Percentiles rank a stretch among this genome's conserved stretches.
These are phyloP conservation scores for Boletus hoseneyae DNA, from an alignment of 1,284 basidiomycete genomes.

Conservation along the genomic window DNA sequence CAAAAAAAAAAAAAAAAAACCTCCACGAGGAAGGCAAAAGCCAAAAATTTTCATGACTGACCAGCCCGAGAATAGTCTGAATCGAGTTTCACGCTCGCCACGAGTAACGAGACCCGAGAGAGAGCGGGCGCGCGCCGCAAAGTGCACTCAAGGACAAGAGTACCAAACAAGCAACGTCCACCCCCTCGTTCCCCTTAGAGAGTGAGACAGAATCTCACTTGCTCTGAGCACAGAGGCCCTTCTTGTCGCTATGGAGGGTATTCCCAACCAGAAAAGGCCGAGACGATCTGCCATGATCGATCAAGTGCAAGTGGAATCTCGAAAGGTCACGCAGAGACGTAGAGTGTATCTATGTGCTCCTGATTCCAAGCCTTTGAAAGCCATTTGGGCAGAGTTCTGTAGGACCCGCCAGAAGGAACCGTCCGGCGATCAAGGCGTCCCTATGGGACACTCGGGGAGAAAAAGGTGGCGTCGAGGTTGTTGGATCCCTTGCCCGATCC, in stretches of 20 bases:
- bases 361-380: too few relatives aligned
- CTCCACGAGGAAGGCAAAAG: not conserved
- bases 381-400: too few relatives aligned
- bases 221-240: not conserved
- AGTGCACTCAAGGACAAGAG: slow-evolving; percentile 28
- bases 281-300: too few relatives aligned
- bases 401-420: too few relatives aligned
- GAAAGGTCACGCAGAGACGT: too few relatives aligned
- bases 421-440: not conserved
- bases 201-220: too few relatives aligned
- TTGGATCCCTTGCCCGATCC: slow-evolving; percentile 24
- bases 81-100: slow-evolving; percentile 26
- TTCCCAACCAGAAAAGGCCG: too few relatives aligned
- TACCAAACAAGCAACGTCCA: not conserved
- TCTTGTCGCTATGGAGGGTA: not conserved
- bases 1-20: too few relatives aligned
- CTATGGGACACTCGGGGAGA: not conserved
- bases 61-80: not conserved
- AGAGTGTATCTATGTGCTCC: too few relatives aligned
- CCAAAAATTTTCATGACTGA: not conserved
- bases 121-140: slow-evolving; percentile 25
- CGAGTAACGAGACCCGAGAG: not conserved
- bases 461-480: not conserved
- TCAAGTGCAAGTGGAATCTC: too few relatives aligned
- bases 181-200: slow-evolving; percentile 17